These are phyloP conservation scores for Leptomonas seymouri DNA, from an alignment of 208 protist species.

Conservation along the genomic window DNA sequence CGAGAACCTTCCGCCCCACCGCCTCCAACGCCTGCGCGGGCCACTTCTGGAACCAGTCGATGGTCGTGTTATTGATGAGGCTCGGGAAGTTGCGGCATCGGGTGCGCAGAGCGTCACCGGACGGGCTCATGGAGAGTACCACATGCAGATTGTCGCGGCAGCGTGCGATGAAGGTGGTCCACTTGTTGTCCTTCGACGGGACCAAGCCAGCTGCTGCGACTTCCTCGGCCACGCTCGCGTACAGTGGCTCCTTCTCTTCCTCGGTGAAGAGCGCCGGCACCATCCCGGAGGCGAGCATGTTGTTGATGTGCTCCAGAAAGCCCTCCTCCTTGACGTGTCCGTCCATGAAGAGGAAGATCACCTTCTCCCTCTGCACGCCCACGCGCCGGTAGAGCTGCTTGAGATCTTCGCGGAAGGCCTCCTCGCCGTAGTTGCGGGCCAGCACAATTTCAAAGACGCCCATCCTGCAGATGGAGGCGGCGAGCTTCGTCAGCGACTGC, in stretches of 20 bases:
- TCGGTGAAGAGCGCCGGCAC: slow-evolving; percentile 98
- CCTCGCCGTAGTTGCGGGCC: slow-evolving; percentile 97
- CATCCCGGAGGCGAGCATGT: slow-evolving; percentile 98
- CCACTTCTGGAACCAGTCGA: slow-evolving; percentile 99
- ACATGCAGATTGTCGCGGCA: slow-evolving; percentile 99
- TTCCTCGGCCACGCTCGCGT: slow-evolving; percentile 92
- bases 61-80: slow-evolving; percentile 98
- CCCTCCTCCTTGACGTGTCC: slow-evolving; percentile 97
- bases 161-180: slow-evolving; percentile 97
- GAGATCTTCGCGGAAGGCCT: slow-evolving; percentile 97
- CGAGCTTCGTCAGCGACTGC: slow-evolving; percentile 96
- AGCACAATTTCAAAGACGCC: slow-evolving; percentile 98
- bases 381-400: slow-evolving; percentile 96
- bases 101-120: slow-evolving; percentile 94
- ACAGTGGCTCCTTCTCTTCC: slow-evolving; percentile 97
- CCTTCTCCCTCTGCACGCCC: slow-evolving; percentile 90
- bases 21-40: slow-evolving; percentile 96
- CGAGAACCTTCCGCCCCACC: slow-evolving; percentile 90
- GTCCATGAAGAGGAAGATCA: slow-evolving; percentile 99
- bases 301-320: slow-evolving; percentile 99
- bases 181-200: slow-evolving; percentile 97
- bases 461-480: slow-evolving; percentile 94
- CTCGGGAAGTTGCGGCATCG: slow-evolving; percentile 98
- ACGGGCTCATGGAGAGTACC: slow-evolving; percentile 98
- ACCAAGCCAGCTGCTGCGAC: slow-evolving; percentile 80